Base-by-base conservation (phyloP, 1,284 basidiomycete species). In the Pyrrhoderma lamaoense region DNA sequence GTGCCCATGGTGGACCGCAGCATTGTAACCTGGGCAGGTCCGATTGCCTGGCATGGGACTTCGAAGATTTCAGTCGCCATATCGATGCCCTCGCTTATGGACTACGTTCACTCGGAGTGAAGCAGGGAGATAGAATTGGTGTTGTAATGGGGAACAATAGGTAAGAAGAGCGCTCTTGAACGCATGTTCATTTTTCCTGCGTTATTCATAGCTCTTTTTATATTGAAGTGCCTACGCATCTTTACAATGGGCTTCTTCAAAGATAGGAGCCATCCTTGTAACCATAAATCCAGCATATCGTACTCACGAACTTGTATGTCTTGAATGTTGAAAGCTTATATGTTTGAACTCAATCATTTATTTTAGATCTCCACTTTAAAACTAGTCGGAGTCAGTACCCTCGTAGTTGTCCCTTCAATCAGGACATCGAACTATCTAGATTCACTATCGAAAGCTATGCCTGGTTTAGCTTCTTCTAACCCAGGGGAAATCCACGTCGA, bases 71-170 rank as follows among this genome's bases (percentile, higher is more conserved):
- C 58, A 73, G 86, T 57, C 62, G 69, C 42, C 80, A 88, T 61
- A 77, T 89, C 25, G 67, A 74, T 45, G 79, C 82, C 2, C 72
- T 90, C 4, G 80, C 88, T 1, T 70, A 83, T 47, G 90, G 90
- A 0, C 70, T 93, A 38, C 58, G 88, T 8, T 66, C 64, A 2
- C 67, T 90, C 61, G 89, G 88, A 14, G 80, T 93, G 7, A 68
- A 74, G 62, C 85, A 79, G 61, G 90, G 89, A 0, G 88, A 92
- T 59, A 71, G 89, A 21, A 81, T 93, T 18, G 89, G 76, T 1
- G 84, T 91, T 8, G 69, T 92, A 44, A 88, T 93, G 87, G 87
- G 86, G 3, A 89, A 88, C 57, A 85, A 77, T 56, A 89, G 86
- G 86, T 85, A 50, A 25, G 63, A 40, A 51, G 27, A 5, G 27